A percentile compares a stretch with the other conserved stretches of the same genome.
phyloP scores from a whole-genome alignment of 192 early-diverging fungal species.

The Coemansia sp. region DNA sequence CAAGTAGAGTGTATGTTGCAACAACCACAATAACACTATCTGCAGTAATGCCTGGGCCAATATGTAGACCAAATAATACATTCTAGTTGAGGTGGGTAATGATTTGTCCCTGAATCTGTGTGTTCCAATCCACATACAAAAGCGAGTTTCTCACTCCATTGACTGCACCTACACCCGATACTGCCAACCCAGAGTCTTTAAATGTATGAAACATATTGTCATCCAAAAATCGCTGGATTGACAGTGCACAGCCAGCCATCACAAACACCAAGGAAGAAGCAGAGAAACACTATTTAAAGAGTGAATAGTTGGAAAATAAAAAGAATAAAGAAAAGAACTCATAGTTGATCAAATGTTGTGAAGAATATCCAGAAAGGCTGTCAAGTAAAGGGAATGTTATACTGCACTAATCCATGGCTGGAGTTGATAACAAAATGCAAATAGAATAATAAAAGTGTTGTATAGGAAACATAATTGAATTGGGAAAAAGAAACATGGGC shows the following conservation, averaged over 20 bases:
- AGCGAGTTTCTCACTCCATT: constrained; percentile 39
- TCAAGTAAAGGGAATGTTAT: too few species aligned
- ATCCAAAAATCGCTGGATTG: constrained; percentile 11
- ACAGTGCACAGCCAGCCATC: constrained; percentile 1
- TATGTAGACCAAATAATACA: constrained; percentile 20
- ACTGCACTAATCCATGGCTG: too few species aligned
- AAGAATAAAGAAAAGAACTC: not conserved
- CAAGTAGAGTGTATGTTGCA: not conserved
- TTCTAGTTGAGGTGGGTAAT: constrained; percentile 29
- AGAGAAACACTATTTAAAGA: not conserved
- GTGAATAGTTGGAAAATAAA: not conserved
- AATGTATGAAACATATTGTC: constrained; percentile 14
- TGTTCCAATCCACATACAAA: constrained; percentile 34
- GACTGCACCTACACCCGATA: constrained; percentile 5
- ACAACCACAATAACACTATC: constrained; percentile 21
- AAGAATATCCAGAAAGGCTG: too few species aligned
- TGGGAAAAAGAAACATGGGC: too few species aligned
- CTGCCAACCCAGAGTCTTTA: constrained; percentile 23
- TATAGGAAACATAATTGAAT: too few species aligned
- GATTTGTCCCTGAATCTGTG: constrained; percentile 30
- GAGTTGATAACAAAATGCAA: too few species aligned
- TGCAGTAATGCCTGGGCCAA: constrained; percentile 34
- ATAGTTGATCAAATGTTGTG: not conserved
- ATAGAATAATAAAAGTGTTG: too few species aligned
- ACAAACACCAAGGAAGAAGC: not conserved